Evolutionary conservation across 106 monocot species (phyloP), one percentile per base, ranked within the genome.

Genomic region (Platanthera zijinensis): DNA sequence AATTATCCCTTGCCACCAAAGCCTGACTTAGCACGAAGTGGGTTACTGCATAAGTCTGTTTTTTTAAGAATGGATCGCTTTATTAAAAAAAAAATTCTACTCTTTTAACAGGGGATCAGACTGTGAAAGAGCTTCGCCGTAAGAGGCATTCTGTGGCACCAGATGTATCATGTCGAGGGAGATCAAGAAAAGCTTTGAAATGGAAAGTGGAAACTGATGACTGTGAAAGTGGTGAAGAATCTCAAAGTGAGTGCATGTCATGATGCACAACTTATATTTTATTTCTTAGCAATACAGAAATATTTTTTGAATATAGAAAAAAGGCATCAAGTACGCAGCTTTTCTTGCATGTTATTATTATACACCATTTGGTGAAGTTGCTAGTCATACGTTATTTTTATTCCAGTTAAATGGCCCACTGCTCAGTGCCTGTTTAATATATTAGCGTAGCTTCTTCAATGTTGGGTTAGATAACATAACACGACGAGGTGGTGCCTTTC

Each of bases 1-100:
- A 88, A 94, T 66, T 99, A 99, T 84, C 97, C 97, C 57, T 81
- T 99, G 86, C 97, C 97, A 68, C 83, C 81, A 62, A 83, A 89
- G 52, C 97, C 97, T 75, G 91, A 89, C 50, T 17, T 82, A 8
- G 28, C 77, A 69, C 78, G 80, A 80, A 84, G 93, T 90, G 18
- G 48, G 49, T 69, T 21, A 25, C 52, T 56, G 73, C 39, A 12
- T 4, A 19, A 48, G 10, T 59, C 57, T 17, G 3, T 11, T 32
- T 4, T 4, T 39, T 66, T 53, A 30, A 66, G 66, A 32, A 32
- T 66, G 12, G 74, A 51, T 0, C 45, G 8, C 72, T 57, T 12
- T 39, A 39, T 15, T 32, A 52, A 10, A n/a, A 8, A 39, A 4
- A 39, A 69, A 21, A 6, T 72, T 79, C 7, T 48, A 22, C 62